Base-by-base conservation (phyloP, 495 filamentous ascomycete genomes). In the Acidomyces sp. region DNA sequence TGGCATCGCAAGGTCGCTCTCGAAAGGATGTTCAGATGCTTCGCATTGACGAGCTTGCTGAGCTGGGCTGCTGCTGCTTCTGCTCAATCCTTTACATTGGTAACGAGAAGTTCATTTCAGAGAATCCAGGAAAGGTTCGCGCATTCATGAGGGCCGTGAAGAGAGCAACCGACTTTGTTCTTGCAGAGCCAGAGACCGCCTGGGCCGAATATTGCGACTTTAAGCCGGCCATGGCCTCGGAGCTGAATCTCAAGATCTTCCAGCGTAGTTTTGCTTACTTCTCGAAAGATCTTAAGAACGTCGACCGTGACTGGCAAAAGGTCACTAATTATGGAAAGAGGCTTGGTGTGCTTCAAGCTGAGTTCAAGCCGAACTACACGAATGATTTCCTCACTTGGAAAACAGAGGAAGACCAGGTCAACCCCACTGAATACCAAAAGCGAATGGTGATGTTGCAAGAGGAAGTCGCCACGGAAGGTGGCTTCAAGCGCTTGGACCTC, bases 41-140 rank as follows among this genome's bases (percentile, higher is more conserved):
- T 16, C 74, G 76, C 53, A 80, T 82, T 54, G 76, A 80, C 61
- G 67, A 80, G 61, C 73, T 82, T 30, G 77, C 76, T 42, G 73
- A 78, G 55, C 60, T 80, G 21, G 77, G 77, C 39, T 80, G 77
- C 63, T 80, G 77, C 70, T 82, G 77, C 65, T 80, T 80, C 69
- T 79, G 75, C 62, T 74, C 72, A 1, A 78, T 80, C 54, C 64
- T 82, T 29, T 82, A n/a, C 66, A 82, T 82, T 38, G 72, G 64
- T 49, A 76, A 80, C 54, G 74, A 80, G 55, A 52, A 54, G 29
- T 82, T 82, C 66, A 56, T 80, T 29, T 59, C 66, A 19, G 61
- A 67, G 37, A 74, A 79, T 58, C 64, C 65, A 0, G 74, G 74
- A 24, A 67, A 77, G 45, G 62, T 78, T 1, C 41, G 55, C 19